Evolutionary conservation across 2,329 filamentous ascomycete genomes (phyloP).

Genomic region (Orbilia ellipsospora): DNA sequence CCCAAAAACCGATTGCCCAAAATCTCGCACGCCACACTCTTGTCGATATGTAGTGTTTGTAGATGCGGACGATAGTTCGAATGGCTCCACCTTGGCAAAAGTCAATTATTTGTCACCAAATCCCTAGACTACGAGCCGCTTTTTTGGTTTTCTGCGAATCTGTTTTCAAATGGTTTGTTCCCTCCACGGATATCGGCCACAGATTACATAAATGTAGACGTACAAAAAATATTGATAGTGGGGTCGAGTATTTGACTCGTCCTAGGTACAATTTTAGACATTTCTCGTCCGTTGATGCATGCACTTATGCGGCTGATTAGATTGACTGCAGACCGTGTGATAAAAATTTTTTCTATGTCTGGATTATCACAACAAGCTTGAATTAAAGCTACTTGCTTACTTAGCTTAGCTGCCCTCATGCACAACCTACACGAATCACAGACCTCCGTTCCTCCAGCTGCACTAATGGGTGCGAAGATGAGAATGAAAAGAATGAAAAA

Average conservation of each 20-base stretch:
- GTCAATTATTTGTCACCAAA: constrained; percentile 31
- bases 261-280: too few relatives aligned
- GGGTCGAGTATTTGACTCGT: background rate
- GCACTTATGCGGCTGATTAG: background rate
- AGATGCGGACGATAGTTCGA: background rate
- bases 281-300: too few relatives aligned
- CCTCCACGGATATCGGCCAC: too few relatives aligned
- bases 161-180: too few relatives aligned
- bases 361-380: background rate
- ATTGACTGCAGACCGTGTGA: background rate
- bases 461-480: constrained; percentile 1
- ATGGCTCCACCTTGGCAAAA: constrained; percentile 9
- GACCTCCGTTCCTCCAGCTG: background rate
- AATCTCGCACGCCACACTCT: too few relatives aligned
- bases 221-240: too few relatives aligned
- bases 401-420: too few relatives aligned
- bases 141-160: too few relatives aligned
- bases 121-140: constrained; percentile 4
- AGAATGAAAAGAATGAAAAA: background rate
- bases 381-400: background rate
- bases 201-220: too few relatives aligned
- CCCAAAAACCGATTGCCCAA: background rate
- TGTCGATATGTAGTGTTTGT: background rate
- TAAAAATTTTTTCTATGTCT: too few relatives aligned
- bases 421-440: background rate